Base-by-base conservation (phyloP, 495 filamentous ascomycete genomes). In the Coniosporium apollinis region DNA sequence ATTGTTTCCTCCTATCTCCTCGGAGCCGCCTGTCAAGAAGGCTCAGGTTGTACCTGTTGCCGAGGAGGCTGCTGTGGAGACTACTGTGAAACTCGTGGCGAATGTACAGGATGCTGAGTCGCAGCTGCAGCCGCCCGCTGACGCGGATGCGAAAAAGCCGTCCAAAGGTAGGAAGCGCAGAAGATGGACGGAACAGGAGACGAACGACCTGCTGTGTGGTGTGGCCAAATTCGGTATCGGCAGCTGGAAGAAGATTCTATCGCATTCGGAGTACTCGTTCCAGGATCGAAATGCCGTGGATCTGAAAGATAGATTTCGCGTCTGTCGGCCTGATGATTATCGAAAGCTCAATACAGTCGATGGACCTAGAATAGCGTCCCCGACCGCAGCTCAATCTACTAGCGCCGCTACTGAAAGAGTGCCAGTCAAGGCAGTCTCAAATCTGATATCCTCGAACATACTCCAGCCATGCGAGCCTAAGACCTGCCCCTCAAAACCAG, bases 181-280 rank as follows among this genome's bases (percentile, higher is more conserved):
- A 45, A 41, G 67, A 66, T 94, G 84, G 84, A 76, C 75, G 0
- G 76, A 89, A 33, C 73, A 84, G 46, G 85, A 94, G 50, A 91
- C 82, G 1, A 71, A 74, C 17, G 66, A 77, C 35, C 58, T 94
- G 8, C 54, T 91, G 19, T 63, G 73, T 36, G 85, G 83, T 1
- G 83, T 91, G 13, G 65, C 72, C 26, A 77, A 74, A 39, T 81
- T 84, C 52, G 84, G 84, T 0, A 76, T 91, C 35, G 84, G 84
- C 14, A 82, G 74, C 49, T 94, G 85, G 85, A 89, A 77, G 24
- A 70, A 71, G 28, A 91, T 94, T 11, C 53, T 89, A n/a, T 66
- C 78, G 8, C 74, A 84, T 39, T 59, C 72, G 1, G 72, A 75
- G 18, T 78, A 81, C 45, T 62, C 59, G 13, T 94, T 94, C 56